phyloP scores from a whole-genome alignment of 495 filamentous ascomycete genomes.

The Lasiosphaeriaceae sp. region DNA sequence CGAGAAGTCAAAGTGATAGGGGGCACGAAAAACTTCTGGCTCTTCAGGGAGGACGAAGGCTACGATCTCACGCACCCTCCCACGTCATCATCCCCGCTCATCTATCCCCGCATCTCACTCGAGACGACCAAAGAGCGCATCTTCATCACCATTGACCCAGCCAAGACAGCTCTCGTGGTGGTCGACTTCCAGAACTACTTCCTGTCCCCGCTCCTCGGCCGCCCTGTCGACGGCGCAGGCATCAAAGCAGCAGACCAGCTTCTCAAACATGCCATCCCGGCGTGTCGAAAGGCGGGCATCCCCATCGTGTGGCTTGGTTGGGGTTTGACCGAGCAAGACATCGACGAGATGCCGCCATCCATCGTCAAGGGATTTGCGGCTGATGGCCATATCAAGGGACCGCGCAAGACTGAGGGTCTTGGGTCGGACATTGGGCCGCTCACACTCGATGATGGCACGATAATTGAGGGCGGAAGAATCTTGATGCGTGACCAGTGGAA shows the following conservation, averaged over 20 bases:
- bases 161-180: neutral
- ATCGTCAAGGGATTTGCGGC: neutral
- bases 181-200: neutral
- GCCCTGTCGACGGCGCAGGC: neutral
- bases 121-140: neutral
- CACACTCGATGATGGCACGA: neutral
- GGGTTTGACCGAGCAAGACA: neutral
- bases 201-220: neutral
- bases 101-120: neutral
- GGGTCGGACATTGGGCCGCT: neutral
- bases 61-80: neutral
- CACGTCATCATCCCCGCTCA: neutral
- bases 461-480: neutral
- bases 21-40: neutral
- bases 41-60: neutral
- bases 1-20: neutral
- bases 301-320: neutral
- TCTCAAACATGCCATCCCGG: neutral
- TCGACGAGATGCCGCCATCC: neutral
- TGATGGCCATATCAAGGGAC: neutral
- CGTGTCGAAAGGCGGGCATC: neutral
- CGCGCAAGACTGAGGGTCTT: neutral
- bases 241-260: neutral
- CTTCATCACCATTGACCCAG: neutral
- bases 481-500: constrained; percentile 1